Percentiles rank a stretch among this genome's conserved stretches.
Evolutionary conservation across 208 protist genomes (phyloP).

Genomic region (Trypanosoma congolense): DNA sequence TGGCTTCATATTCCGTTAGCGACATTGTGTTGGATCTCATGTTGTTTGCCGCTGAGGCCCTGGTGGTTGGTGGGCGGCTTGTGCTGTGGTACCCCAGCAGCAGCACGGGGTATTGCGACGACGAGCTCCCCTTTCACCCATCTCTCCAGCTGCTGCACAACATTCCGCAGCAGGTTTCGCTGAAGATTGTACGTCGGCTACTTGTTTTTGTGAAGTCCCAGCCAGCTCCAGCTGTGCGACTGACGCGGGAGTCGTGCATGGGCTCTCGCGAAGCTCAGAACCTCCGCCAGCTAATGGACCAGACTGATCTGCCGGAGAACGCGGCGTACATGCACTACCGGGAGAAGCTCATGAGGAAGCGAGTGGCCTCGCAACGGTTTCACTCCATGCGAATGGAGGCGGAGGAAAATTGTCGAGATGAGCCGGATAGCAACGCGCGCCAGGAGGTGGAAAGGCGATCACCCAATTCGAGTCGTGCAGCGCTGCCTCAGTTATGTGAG

Average conservation of each 20-base stretch:
- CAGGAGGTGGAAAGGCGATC: too few relatives aligned
- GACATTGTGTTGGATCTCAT: slow-evolving; percentile 86
- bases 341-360: slow-evolving; percentile 40
- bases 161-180: slow-evolving; percentile 76
- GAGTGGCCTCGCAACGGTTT: slow-evolving; percentile 32
- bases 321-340: slow-evolving; percentile 70
- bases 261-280: slow-evolving; percentile 35
- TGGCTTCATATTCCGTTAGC: slow-evolving; percentile 18
- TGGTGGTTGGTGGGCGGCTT: slow-evolving; percentile 85
- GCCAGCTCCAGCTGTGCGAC: slow-evolving; percentile 29
- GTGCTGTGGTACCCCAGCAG: slow-evolving; percentile 93
- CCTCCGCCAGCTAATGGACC: slow-evolving; percentile 56
- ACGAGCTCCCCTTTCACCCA: slow-evolving; percentile 91
- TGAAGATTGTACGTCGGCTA: slow-evolving; percentile 74
- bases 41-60: slow-evolving; percentile 82
- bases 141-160: slow-evolving; percentile 74
- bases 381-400: neutral
- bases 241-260: slow-evolving; percentile 44
- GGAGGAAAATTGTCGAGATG: neutral
- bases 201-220: slow-evolving; percentile 57
- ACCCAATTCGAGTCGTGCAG: too few relatives aligned
- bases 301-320: slow-evolving; percentile 61
- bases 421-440: neutral
- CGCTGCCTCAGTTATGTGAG: too few relatives aligned
- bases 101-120: slow-evolving; percentile 78